phyloP scores from a whole-genome alignment of 1,284 basidiomycete genomes.

The Cutaneotrichosporon cavernicola region DNA sequence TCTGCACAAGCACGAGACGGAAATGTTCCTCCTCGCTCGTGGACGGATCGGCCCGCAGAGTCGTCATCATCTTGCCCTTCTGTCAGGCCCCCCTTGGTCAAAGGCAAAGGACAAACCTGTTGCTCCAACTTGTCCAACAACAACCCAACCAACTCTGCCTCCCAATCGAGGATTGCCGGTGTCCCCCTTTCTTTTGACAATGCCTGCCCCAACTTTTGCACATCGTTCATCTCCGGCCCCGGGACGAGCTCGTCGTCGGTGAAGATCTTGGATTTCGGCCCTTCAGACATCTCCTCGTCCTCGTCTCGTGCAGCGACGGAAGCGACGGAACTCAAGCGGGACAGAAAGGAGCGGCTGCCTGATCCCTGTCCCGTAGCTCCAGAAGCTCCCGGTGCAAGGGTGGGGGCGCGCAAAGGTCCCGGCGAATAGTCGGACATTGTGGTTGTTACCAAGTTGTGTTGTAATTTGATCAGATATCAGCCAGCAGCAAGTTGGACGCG shows the following conservation, averaged over 20 bases:
- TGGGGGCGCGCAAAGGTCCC: constrained; percentile 5
- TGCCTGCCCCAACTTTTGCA: constrained; percentile 61
- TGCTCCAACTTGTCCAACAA: constrained; percentile 78
- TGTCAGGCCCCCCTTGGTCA: not conserved
- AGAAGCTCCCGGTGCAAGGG: not conserved
- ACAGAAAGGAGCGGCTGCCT: constrained; percentile 11
- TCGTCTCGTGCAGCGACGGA: not conserved
- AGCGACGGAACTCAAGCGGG: constrained; percentile 10
- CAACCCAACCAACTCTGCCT: constrained; percentile 68
- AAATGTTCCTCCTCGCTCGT: constrained; percentile 88
- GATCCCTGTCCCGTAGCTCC: not conserved
- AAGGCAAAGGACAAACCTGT: constrained; percentile 62
- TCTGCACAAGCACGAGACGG: constrained; percentile 83
- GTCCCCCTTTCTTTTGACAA: constrained; percentile 85
- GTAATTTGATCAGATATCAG: not conserved
- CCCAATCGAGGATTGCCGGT: constrained; percentile 72
- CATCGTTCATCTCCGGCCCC: constrained; percentile 38
- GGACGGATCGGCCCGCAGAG: constrained; percentile 69
- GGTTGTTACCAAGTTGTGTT: not conserved
- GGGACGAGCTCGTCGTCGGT: not conserved
- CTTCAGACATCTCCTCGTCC: not conserved
- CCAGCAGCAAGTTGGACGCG: not conserved
- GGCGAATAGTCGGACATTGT: constrained; percentile 16
- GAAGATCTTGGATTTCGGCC: constrained; percentile 11
- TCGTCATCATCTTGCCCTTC: constrained; percentile 52